Base-by-base conservation (phyloP, 257 asterid genomes). In the Ophiorrhiza pumila region DNA sequence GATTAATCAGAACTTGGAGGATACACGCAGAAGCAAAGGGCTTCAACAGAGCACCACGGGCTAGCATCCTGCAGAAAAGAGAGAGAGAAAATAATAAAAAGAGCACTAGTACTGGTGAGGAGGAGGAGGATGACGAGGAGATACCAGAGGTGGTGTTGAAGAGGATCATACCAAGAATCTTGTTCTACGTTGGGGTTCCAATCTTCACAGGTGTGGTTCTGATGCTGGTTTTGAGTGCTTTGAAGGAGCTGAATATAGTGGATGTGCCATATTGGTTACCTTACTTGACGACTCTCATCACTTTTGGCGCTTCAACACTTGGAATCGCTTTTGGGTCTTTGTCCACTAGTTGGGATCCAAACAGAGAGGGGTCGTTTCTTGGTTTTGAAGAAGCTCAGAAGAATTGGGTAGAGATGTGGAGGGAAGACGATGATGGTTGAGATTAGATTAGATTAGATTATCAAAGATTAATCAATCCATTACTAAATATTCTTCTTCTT, bases 391-490 rank as follows among this genome's bases (percentile, higher is more conserved):
- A 91, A 83, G 83, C 87, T 65, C 87, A 83, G 81, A 83, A 82
- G 89, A 89, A 91, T 72, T 91, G 97, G 97, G 85, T 13, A 57
- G 92, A 86, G 43, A 84, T 91, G 87, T 91, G 96, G 97, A 77
- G 78, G 23, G 96, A 83, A 80, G 96, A 86, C 74, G 84, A 80
- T 25, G 85, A 60, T 25, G 71, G 27, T 46, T 60, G 55, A 47
- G 35, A 47, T 58, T 65, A 56, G 58, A 69, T 63, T 74, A 53
- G 39, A 27, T 39, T 45, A 55, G 45, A 47, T 7, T 57, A 37
- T 12, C n/a, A n/a, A n/a, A n/a, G n/a, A n/a, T n/a, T n/a, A n/a
- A n/a, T n/a, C n/a, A n/a, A n/a, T n/a, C n/a, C n/a, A n/a, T n/a
- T n/a, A n/a, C n/a, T n/a, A n/a, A n/a, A n/a, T n/a, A n/a, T n/a